Conservation (phyloP, 352 stramenopile genomes). For the Globisporangium nagaii region DNA sequence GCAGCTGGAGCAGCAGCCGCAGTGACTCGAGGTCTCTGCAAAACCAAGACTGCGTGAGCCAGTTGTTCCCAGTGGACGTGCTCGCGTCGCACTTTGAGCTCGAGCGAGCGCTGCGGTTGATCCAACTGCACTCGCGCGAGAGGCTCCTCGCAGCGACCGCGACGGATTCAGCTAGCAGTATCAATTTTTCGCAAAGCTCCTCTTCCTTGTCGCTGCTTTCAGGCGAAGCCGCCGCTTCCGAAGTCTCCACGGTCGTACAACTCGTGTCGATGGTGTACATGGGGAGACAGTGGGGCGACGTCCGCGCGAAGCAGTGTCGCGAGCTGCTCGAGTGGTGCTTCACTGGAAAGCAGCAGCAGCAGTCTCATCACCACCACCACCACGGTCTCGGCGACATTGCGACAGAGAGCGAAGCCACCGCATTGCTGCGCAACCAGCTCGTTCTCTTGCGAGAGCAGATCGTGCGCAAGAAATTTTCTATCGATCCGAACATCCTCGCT, state of each 20-base stretch:
- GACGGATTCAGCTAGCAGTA: not conserved
- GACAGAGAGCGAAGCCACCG: not conserved
- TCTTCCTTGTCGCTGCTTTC: not conserved
- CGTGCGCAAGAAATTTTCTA: slow-evolving; percentile 8
- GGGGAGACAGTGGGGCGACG: slow-evolving; percentile 15
- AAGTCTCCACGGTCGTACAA: slow-evolving; percentile 16
- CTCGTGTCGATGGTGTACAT: slow-evolving; percentile 30
- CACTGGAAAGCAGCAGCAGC: not conserved
- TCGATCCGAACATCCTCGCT: not conserved
- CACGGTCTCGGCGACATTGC: not conserved
- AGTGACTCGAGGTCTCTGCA: not conserved
- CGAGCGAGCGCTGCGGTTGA: slow-evolving; percentile 18
- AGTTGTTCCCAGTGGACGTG: slow-evolving; percentile 24
- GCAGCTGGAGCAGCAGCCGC: not conserved
- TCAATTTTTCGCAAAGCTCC: not conserved
- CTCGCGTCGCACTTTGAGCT: slow-evolving; percentile 40
- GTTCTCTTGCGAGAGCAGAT: slow-evolving; percentile 20
- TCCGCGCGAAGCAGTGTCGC: slow-evolving; percentile 20
- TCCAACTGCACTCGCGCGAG: slow-evolving; percentile 26
- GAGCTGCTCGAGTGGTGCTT: slow-evolving; percentile 33
- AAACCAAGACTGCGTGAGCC: not conserved
- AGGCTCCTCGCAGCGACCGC: slow-evolving; percentile 19
- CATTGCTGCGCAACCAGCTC: slow-evolving; percentile 8
- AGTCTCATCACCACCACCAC: not conserved
- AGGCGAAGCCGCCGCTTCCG: slow-evolving; percentile 2